Percentiles rank a stretch among this genome's conserved stretches.
Evolutionary conservation across 139 green algal genomes (phyloP).

Genomic region (Astrephomene gubernaculifera): DNA sequence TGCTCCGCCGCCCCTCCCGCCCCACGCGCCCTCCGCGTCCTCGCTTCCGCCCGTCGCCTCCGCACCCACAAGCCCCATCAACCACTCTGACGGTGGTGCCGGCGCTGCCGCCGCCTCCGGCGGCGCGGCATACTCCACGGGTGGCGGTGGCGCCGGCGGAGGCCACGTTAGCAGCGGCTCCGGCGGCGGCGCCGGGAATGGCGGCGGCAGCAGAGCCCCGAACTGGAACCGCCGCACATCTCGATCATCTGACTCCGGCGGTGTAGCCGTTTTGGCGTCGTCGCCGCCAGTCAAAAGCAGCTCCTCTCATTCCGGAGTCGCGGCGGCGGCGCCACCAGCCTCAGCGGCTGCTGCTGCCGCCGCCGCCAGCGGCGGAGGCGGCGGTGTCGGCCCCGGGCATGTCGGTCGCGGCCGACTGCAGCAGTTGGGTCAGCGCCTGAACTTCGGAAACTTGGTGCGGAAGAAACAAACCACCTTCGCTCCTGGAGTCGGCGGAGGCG

Average conservation of each 20-base stretch:
- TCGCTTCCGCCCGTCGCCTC: too few relatives aligned
- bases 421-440: slow-evolving; percentile 33
- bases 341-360: not conserved
- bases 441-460: slow-evolving; percentile 12
- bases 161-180: too few relatives aligned
- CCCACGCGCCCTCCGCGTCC: too few relatives aligned
- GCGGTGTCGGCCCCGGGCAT: not conserved
- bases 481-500: not conserved
- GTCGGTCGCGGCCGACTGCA: slow-evolving; percentile 11
- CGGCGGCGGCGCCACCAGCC: not conserved
- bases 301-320: not conserved
- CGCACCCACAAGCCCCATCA: too few relatives aligned
- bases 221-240: too few relatives aligned
- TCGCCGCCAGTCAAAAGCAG: not conserved
- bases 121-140: not conserved
- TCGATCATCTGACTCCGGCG: not conserved
- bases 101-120: not conserved
- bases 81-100: too few relatives aligned
- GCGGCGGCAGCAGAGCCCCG: too few relatives aligned
- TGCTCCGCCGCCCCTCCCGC: too few relatives aligned
- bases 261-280: not conserved
- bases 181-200: too few relatives aligned
- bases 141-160: too few relatives aligned
- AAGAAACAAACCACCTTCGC: slow-evolving; percentile 34
- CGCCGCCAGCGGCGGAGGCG: not conserved